Evolutionary conservation across 1,284 basidiomycete genomes (phyloP).

Genomic region (Rhizopogon parksii): DNA sequence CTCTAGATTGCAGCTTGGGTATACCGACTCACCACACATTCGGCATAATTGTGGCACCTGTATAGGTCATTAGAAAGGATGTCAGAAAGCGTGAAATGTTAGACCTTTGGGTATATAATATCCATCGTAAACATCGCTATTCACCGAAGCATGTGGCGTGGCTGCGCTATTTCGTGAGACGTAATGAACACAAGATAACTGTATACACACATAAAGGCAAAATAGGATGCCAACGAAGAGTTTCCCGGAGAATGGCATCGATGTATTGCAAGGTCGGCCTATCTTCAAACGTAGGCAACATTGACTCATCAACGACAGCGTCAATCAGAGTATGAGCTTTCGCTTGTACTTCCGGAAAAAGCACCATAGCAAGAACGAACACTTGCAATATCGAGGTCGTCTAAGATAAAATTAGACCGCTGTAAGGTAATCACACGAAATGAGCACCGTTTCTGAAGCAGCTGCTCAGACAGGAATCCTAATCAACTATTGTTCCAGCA

Average conservation of each 20-base stretch:
- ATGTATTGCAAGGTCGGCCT: slow-evolving; percentile 15
- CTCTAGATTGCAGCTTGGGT: not conserved
- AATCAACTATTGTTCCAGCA: not conserved
- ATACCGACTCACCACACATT: slow-evolving; percentile 23
- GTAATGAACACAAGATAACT: not conserved
- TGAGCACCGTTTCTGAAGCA: slow-evolving; percentile 17
- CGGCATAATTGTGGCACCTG: slow-evolving; percentile 18
- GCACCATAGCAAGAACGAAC: slow-evolving; percentile 37
- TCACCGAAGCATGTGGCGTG: slow-evolving; percentile 15
- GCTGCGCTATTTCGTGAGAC: slow-evolving; percentile 4
- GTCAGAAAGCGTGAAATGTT: not conserved
- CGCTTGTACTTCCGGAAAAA: slow-evolving; percentile 33
- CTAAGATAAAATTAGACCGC: slow-evolving; percentile 15
- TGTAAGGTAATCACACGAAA: not conserved
- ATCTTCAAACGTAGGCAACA: slow-evolving; percentile 16
- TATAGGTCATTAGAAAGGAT: not conserved
- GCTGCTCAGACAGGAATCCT: slow-evolving; percentile 3
- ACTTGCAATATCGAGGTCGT: slow-evolving; percentile 31
- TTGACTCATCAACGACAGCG: slow-evolving; percentile 12
- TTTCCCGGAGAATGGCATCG: slow-evolving; percentile 20
- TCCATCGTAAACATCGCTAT: slow-evolving; percentile 22
- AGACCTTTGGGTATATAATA: slow-evolving; percentile 25
- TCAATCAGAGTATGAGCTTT: slow-evolving; percentile 33
- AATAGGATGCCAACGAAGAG: slow-evolving; percentile 17
- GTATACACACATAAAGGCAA: slow-evolving; percentile 15